phyloP scores from a whole-genome alignment of 2,329 filamentous ascomycete species.

The Atkinsonella texensis region DNA sequence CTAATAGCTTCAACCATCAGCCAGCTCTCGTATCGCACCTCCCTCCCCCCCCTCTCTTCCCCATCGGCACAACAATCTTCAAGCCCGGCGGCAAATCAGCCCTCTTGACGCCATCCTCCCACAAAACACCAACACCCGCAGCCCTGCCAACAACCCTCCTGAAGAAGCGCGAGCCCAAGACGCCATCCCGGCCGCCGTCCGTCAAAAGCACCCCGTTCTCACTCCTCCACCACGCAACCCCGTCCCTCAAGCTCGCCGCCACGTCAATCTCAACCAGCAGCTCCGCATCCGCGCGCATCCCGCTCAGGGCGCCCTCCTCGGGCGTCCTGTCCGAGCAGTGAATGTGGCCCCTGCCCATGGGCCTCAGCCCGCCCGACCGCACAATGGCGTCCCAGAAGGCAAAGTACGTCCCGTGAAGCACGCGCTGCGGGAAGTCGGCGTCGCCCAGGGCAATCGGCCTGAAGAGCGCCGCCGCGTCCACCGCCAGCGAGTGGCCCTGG shows the following conservation, averaged over 20 bases:
- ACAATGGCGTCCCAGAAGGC: constrained; percentile 66
- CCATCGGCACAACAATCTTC: constrained; percentile 32
- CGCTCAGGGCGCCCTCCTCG: constrained; percentile 52
- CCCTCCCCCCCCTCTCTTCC: constrained; percentile 30
- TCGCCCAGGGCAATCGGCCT: constrained; percentile 49
- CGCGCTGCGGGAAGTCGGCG: constrained; percentile 46
- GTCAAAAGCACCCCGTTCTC: constrained; percentile 67
- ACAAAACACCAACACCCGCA: constrained; percentile 50
- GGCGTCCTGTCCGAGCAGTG: constrained; percentile 64
- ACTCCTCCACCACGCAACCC: constrained; percentile 63
- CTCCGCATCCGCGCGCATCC: constrained; percentile 69
- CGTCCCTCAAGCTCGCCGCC: constrained; percentile 46
- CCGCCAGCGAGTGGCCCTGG: constrained; percentile 80
- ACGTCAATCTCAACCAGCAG: constrained; percentile 70
- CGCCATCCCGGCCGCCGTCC: constrained; percentile 43
- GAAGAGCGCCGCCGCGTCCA: constrained; percentile 60
- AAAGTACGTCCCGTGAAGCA: constrained; percentile 85
- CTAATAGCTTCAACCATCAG: no score
- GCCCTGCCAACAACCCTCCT: constrained; percentile 54
- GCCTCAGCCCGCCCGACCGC: constrained; percentile 61
- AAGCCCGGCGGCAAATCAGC: constrained; percentile 54
- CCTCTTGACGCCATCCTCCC: constrained; percentile 56
- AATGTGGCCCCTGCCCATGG: constrained; percentile 78
- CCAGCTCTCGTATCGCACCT: no score
- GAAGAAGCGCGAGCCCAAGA: constrained; percentile 58